A percentile compares a stretch with the other conserved stretches of the same genome.
phyloP scores from a whole-genome alignment of 1,284 basidiomycete genomes.

The Fomitopsis schrenkii region DNA sequence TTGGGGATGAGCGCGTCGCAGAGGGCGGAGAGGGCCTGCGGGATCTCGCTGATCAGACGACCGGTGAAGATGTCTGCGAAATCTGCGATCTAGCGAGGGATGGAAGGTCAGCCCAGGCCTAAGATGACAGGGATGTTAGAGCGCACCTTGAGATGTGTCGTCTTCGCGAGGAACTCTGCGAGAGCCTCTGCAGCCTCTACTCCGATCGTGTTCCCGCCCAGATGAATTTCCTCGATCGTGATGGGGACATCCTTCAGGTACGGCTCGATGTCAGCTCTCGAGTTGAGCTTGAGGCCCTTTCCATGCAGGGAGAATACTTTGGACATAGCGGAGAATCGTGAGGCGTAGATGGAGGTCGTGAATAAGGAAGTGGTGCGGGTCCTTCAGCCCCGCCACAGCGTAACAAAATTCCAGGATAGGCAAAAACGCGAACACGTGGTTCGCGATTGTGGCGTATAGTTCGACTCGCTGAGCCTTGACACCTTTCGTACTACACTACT shows the following conservation, averaged over 20 bases:
- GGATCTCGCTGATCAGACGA: constrained; percentile 94
- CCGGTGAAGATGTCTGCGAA: constrained; percentile 99
- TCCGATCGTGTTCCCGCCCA: constrained; percentile 96
- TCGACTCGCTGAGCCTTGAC: neutral
- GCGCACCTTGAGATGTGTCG: constrained; percentile 64
- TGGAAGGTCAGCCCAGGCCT: constrained; percentile 2
- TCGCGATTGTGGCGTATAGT: neutral
- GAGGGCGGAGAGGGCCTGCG: constrained; percentile 82
- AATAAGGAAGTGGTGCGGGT: neutral
- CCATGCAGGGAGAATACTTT: constrained; percentile 63
- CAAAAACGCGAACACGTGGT: neutral
- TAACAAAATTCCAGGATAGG: neutral
- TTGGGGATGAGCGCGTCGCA: constrained; percentile 85
- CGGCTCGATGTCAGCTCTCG: constrained; percentile 76
- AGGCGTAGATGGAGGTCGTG: constrained; percentile 2
- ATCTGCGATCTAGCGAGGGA: constrained; percentile 72
- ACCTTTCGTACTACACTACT: too few species aligned
- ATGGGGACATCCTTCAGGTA: constrained; percentile 66
- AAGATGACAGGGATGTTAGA: neutral
- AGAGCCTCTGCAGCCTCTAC: constrained; percentile 88
- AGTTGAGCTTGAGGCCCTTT: constrained; percentile 80
- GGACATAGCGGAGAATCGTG: constrained; percentile 14
- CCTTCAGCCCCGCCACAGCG: neutral
- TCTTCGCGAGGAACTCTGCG: constrained; percentile 74
- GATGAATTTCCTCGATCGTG: constrained; percentile 82